Percentiles rank a stretch among this genome's conserved stretches.
Evolutionary conservation across 1,284 basidiomycete genomes (phyloP).

Genomic region (Stereum hirsutum): DNA sequence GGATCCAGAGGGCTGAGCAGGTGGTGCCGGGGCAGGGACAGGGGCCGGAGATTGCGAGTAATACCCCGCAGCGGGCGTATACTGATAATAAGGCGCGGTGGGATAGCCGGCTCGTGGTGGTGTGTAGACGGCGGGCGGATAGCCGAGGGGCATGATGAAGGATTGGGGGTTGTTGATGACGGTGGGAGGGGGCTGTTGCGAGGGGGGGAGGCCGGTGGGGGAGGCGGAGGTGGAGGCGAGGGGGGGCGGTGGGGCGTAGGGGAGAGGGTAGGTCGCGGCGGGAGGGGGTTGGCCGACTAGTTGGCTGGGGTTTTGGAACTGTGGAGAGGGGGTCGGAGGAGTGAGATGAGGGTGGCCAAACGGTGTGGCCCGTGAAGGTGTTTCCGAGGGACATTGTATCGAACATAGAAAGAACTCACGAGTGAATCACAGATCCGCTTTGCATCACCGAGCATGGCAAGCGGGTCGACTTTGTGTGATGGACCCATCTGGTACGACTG

Average conservation of each 20-base stretch:
- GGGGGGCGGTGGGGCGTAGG: conserved; percentile 23
- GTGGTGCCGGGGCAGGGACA: conserved; percentile 9
- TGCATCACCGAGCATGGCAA: conserved; percentile 63
- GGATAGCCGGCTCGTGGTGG: conserved; percentile 36
- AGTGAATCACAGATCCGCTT: conserved; percentile 69
- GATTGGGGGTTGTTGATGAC: conserved; percentile 62
- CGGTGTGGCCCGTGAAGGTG: too few species aligned
- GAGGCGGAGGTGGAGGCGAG: conserved; percentile 15
- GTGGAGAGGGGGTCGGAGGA: too few species aligned
- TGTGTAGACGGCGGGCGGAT: conserved; percentile 29
- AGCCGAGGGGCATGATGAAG: conserved; percentile 54
- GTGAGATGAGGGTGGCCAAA: conserved; percentile 11
- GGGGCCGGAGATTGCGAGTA: conserved; percentile 25
- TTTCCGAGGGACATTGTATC: neutral
- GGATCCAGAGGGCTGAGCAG: conserved; percentile 10
- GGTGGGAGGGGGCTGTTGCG: conserved; percentile 16
- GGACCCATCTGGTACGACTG: conserved; percentile 73
- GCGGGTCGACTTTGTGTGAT: conserved; percentile 57
- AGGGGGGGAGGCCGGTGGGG: conserved; percentile 17
- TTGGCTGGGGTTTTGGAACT: conserved; percentile 66
- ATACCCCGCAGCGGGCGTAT: conserved; percentile 26
- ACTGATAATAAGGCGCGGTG: conserved; percentile 49
- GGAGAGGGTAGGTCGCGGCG: conserved; percentile 38
- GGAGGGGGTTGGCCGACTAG: conserved; percentile 57
- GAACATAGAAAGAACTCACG: conserved; percentile 28